Conservation (phyloP, 75 land plant genomes). For the Ceratopteris richardii region DNA sequence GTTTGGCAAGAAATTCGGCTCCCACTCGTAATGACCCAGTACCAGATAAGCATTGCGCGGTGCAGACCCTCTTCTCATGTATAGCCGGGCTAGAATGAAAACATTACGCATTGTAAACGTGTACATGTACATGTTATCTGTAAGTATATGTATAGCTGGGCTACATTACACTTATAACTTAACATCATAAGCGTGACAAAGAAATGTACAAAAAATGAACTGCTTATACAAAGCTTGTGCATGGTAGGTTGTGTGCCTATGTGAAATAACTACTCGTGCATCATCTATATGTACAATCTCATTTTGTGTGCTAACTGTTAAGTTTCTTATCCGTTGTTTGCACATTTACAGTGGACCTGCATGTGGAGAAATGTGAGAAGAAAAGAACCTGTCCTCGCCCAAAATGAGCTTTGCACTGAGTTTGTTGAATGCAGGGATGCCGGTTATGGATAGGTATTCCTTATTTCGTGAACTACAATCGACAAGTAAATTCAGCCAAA, state of each 20-base stretch:
- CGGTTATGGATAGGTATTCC: conserved; percentile 86
- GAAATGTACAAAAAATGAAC: too few species aligned
- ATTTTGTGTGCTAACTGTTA: too few species aligned
- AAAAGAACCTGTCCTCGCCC: conserved; percentile 72
- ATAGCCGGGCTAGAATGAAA: conserved; percentile 72
- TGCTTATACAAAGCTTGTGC: too few species aligned
- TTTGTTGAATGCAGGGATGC: conserved; percentile 74
- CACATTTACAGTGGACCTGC: too few species aligned
- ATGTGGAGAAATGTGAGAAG: neutral
- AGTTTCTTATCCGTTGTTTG: too few species aligned
- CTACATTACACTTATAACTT: too few species aligned
- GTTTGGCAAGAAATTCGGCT: conserved; percentile 87
- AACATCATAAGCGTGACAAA: too few species aligned
- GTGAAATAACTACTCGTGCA: too few species aligned
- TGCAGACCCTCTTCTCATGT: conserved; percentile 66
- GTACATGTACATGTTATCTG: too few species aligned
- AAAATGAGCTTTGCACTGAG: conserved; percentile 86
- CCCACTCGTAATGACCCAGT: conserved; percentile 95
- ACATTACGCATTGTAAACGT: neutral
- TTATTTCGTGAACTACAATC: conserved; percentile 77
- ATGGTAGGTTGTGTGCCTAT: too few species aligned
- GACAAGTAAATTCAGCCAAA: neutral
- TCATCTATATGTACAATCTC: too few species aligned
- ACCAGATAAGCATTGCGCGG: conserved; percentile 89
- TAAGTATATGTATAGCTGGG: too few species aligned